Percentiles rank a stretch among this genome's conserved stretches.
Evolutionary conservation across 2,329 filamentous ascomycete genomes (phyloP).

Genomic region (Arthroderma sp.): DNA sequence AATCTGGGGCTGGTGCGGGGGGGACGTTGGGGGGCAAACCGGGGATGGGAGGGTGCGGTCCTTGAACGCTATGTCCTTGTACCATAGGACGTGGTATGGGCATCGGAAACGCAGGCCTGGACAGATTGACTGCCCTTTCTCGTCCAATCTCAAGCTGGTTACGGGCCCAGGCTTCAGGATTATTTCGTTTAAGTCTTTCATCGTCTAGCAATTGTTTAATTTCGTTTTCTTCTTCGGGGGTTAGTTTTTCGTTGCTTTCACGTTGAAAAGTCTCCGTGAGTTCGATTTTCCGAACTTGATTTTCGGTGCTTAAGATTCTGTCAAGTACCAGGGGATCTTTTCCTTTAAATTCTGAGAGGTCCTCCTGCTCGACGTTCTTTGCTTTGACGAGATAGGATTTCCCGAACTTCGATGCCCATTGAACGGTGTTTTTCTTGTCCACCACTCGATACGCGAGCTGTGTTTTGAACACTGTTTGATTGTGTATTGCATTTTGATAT

Average conservation of each 20-base stretch:
- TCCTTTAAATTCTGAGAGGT: conserved; percentile 42
- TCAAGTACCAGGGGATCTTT: conserved; percentile 52
- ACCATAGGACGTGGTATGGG: too few relatives aligned
- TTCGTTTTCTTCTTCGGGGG: conserved; percentile 46
- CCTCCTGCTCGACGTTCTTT: conserved; percentile 36
- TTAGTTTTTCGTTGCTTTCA: conserved; percentile 52
- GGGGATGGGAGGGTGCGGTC: too few relatives aligned
- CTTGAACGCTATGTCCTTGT: too few relatives aligned
- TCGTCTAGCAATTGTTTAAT: conserved; percentile 35
- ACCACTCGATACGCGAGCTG: conserved; percentile 69
- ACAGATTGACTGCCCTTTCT: background rate
- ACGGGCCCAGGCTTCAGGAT: conserved; percentile 22
- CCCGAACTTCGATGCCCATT: conserved; percentile 45
- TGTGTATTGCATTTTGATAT: conserved; percentile 61
- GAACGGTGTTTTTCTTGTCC: conserved; percentile 66
- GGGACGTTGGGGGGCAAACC: too few relatives aligned
- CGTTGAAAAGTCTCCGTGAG: conserved; percentile 61
- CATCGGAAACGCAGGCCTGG: background rate
- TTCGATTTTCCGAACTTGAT: conserved; percentile 36
- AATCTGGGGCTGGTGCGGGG: too few relatives aligned
- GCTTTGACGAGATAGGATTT: conserved; percentile 49
- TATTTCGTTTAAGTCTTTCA: conserved; percentile 25
- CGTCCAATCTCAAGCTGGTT: conserved; percentile 11
- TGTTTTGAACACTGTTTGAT: conserved; percentile 66
- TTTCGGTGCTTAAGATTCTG: conserved; percentile 22